Evolutionary conservation across 2,329 filamentous ascomycete genomes (phyloP), one percentile per base, ranked within the genome.

Genomic region (Rhynchosporium secalis): DNA sequence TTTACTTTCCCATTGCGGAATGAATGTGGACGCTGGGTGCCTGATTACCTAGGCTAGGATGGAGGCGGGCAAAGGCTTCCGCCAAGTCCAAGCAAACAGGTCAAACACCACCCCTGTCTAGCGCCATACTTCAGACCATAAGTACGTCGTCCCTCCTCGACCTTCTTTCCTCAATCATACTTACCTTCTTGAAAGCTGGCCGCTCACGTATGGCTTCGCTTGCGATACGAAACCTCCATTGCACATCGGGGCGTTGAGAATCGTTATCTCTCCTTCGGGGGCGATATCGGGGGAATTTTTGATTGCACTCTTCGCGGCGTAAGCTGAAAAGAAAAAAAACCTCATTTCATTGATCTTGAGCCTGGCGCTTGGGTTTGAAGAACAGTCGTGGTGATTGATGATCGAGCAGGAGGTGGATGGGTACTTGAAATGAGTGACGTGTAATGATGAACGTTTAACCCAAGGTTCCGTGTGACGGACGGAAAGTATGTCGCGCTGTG

Each of bases 261-360:
- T 49, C 47, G 47, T 49, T 49, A 49, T 49, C 47, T 49, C 47
- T 49, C 47, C 47, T 49, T 49, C 47, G 47, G 47, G 47, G 47
- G 47, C 47, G 47, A 49, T 49, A 49, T 49, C 47, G 48, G 48
- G 48, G 48, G 48, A 52, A 52, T 52, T 52, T 52, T 52, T 52
- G 48, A 52, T 52, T 52, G 48, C 48, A 52, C 48, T 52, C 48
- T n/a, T 33, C 26, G 4, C 4, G 13, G 5, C 20, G 20, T 20
- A 20, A 20, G 20, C 20, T 20, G 20, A 20, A 1, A 1, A 20
- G 20, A 20, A 20, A 38, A 26, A 49, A 26, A 31, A 10, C 4
- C 41, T 10, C 29, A 38, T 49, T 52, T 52, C 48, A 52, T 52
- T 52, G 48, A 12, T 29, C 9, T n/a, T 52, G 48, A 8, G 48